Evolutionary conservation across 2,329 filamentous ascomycete species (phyloP).

Genomic region (Huntiella abstrusa): DNA sequence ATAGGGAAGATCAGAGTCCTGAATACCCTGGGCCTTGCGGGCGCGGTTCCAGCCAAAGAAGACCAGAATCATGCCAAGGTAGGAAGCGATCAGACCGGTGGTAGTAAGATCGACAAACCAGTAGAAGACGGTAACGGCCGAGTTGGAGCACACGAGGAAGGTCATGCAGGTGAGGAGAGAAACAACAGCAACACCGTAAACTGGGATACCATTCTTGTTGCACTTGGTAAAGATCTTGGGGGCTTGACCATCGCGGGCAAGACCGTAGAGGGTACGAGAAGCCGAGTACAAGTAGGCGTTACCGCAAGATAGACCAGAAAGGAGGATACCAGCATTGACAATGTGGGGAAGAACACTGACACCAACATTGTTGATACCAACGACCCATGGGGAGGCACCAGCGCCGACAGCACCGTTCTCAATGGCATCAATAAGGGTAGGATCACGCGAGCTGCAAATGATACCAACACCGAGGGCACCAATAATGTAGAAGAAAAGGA

Average conservation of each 20-base stretch:
- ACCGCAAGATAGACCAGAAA: constrained; percentile 26
- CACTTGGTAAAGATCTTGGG: constrained; percentile 35
- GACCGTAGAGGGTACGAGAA: constrained; percentile 30
- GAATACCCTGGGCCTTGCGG: constrained; percentile 30
- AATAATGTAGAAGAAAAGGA: constrained; percentile 55
- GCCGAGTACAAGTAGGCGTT: constrained; percentile 34
- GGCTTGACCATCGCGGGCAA: constrained; percentile 30
- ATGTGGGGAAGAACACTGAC: constrained; percentile 43
- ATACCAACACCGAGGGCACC: constrained; percentile 38
- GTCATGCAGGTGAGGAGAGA: constrained; percentile 35
- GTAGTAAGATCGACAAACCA: constrained; percentile 40
- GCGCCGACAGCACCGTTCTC: constrained; percentile 32
- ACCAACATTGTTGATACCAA: constrained; percentile 37
- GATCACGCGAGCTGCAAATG: constrained; percentile 34
- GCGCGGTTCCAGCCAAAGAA: constrained; percentile 32
- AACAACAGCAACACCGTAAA: constrained; percentile 35
- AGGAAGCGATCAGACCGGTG: constrained; percentile 41
- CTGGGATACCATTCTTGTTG: constrained; percentile 40
- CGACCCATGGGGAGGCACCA: constrained; percentile 37
- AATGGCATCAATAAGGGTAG: constrained; percentile 22
- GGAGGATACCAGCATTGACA: constrained; percentile 27
- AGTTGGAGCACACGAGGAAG: constrained; percentile 31
- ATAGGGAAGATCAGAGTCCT: constrained; percentile 30
- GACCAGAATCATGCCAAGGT: constrained; percentile 32
- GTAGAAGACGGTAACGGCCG: constrained; percentile 29